Base-by-base conservation (phyloP, 179 eudicot species). In the Patellifolia procumbens region DNA sequence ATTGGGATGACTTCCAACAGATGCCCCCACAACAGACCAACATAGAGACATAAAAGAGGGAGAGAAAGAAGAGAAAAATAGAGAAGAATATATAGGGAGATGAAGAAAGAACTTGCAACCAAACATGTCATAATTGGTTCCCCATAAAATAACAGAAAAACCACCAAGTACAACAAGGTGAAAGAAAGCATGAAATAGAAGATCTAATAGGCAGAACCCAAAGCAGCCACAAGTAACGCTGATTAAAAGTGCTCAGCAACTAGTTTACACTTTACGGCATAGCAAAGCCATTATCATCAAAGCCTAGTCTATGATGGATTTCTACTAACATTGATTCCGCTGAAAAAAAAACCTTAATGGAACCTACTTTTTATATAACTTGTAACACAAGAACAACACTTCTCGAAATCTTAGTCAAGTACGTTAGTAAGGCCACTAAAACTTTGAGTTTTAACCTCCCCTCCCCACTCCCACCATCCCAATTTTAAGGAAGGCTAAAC, bases 1-100 rank as follows among this genome's bases (percentile, higher is more conserved):
- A 77, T 94, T 94, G 81, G 98, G 97, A 97, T 94, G 92, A 79
- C 73, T 76, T 81, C 84, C 95, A 90, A 87, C 81, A 87, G 76
- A 73, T 74, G 83, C 78, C 79, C 79, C 87, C 81, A 76, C 81
- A 84, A 83, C 85, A 84, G 75, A 76, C 85, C 87, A 77, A 71
- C 85, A 82, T 58, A 79, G 81, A 83, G 78, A 82, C 79, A 74
- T 83, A 82, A 76, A 80, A 66, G 75, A 70, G 83, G 79, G 81
- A 73, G 78, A 80, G 85, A 80, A 83, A 82, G 83, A 76, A 80
- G 79, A 74, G 81, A 76, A 84, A 72, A 78, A 83, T 73, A 81
- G 86, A 76, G 81, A 74, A 77, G 83, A 81, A 78, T 43, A 83
- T 83, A 70, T 63, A 82, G 78, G 79, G 83, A 84, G 82, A 84